Base-by-base conservation (phyloP, 129 eudicot species). In the Flaveria ramosissima region DNA sequence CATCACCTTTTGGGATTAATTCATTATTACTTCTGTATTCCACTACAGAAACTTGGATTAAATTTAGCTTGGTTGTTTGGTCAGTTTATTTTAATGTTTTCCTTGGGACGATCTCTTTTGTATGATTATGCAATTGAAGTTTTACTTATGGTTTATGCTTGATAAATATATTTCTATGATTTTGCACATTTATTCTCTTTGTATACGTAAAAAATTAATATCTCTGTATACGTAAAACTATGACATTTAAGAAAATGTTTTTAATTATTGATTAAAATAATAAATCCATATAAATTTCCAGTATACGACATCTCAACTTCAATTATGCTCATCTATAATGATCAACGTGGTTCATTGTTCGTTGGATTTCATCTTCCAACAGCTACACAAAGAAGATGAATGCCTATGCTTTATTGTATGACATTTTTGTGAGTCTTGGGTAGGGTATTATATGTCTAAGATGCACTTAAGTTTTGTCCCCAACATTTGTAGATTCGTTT, bases 341-440 rank as follows among this genome's bases (percentile, higher is more conserved):
- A 46, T 70, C 64, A 32, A 66, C 30, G 15, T 61, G 55, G 45
- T 24, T 27, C 71, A 57, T 39, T 17, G 59, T 45, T 60, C 41
- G 7, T 78, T 73, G 77, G 30, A 72, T 78, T 68, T 42, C 24
- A 21, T 79, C 68, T 82, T 55, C 14, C 24, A 81, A 30, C 92
- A 95, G 99, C 77, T 95, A 20, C 89, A 91, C 26, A 97, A 95
- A 78, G 99, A 95, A 80, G 96, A 95, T 74, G 63, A 73, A 23
- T 95, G 99, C 83, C 66, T 95, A 16, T 91, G 97, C 91, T 88
- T 95, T 72, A 27, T 88, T 95, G 94, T 97, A 95, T 79, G 81
- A 77, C 66, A 87, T 78, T 82, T 97, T 97, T 11, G 77, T 95
- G 71, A 87, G 94, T 80, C 96, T 73, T 89, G 97, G 97, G 97